These are phyloP conservation scores for Fusarium albosuccineum DNA, from an alignment of 2,329 filamentous ascomycete genomes.

Conservation along the genomic window DNA sequence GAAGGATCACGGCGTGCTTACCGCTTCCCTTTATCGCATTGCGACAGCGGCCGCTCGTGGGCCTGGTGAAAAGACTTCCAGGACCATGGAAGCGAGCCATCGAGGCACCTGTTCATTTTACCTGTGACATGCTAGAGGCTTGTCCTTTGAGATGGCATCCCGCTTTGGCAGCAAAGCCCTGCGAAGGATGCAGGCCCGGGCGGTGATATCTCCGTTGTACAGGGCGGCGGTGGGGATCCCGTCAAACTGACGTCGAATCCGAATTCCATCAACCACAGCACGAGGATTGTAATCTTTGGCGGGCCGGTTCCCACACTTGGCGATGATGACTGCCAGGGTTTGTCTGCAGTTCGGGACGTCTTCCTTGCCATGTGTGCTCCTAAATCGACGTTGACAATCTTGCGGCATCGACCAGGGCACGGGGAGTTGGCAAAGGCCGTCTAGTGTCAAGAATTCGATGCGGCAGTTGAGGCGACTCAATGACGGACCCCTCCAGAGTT, in stretches of 20 bases:
- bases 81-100: constrained; percentile 33
- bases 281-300: constrained; percentile 40
- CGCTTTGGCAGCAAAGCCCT: constrained; percentile 20
- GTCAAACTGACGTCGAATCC: constrained; percentile 39
- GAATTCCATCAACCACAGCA: constrained; percentile 48
- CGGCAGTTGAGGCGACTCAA: constrained; percentile 21
- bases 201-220: constrained; percentile 30
- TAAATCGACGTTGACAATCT: constrained; percentile 28
- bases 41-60: constrained; percentile 32
- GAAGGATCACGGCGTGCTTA: too few species aligned
- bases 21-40: constrained; percentile 34
- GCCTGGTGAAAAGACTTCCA: constrained; percentile 27
- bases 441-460: constrained; percentile 10
- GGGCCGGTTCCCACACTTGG: constrained; percentile 36
- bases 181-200: constrained; percentile 20
- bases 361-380: constrained; percentile 9
- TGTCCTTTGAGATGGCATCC: constrained; percentile 24
- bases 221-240: constrained; percentile 18
- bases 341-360: not conserved
- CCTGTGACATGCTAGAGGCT: constrained; percentile 42
- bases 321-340: constrained; percentile 37
- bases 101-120: constrained; percentile 40
- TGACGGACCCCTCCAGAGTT: constrained; percentile 21
- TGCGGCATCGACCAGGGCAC: constrained; percentile 11
- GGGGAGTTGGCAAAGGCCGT: constrained; percentile 4